These are phyloP conservation scores for Zarea fungicola DNA, from an alignment of 2,329 filamentous ascomycete species.

Conservation along the genomic window DNA sequence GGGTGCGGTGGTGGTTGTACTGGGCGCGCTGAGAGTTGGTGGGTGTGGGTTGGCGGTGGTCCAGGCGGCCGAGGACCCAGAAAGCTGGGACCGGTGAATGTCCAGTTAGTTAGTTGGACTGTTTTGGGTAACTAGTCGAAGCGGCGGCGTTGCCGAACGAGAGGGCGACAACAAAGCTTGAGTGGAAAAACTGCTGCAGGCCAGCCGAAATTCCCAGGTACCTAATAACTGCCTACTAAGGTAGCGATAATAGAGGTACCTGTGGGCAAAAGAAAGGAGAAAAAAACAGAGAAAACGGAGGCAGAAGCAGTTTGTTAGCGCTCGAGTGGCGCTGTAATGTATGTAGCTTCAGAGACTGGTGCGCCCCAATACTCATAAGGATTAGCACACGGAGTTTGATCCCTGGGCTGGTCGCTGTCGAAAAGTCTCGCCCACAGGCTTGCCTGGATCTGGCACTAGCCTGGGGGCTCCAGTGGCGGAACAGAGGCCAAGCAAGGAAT, in stretches of 20 bases:
- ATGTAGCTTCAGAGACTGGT: constrained; percentile 10
- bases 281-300: background rate
- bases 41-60: constrained; percentile 5
- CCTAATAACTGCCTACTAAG: no score
- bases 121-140: background rate
- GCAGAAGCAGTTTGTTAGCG: background rate
- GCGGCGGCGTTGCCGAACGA: background rate
- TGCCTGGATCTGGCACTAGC: constrained; percentile 10
- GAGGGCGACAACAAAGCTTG: no score
- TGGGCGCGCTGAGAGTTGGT: constrained; percentile 5
- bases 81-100: constrained; percentile 13
- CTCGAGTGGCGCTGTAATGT: constrained; percentile 10
- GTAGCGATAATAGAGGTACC: no score
- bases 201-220: no score
- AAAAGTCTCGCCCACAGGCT: constrained; percentile 11
- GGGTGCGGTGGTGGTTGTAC: background rate
- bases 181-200: no score
- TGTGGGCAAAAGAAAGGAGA: no score
- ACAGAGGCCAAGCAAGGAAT: constrained; percentile 2
- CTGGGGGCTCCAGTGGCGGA: background rate
- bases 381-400: constrained; percentile 10
- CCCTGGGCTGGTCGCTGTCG: constrained; percentile 8
- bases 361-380: constrained; percentile 6
- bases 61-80: constrained; percentile 9
- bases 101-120: no score